Percentiles rank a stretch among this genome's conserved stretches.
These are phyloP conservation scores for Auricularia sp. DNA, from an alignment of 768 basidiomycete genomes.

Conservation along the genomic window DNA sequence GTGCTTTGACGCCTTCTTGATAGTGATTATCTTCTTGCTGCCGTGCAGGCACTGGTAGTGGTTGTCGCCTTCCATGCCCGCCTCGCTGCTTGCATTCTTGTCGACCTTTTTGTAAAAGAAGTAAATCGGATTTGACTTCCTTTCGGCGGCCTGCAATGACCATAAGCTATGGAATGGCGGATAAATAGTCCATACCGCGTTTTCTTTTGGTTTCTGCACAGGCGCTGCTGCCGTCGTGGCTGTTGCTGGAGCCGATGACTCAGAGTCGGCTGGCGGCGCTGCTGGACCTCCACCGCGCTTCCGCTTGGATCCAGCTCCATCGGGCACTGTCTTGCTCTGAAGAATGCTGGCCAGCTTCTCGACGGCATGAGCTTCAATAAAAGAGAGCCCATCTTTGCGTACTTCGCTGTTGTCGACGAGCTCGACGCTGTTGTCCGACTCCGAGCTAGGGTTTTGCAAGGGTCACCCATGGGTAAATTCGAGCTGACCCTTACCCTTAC, in stretches of 20 bases:
- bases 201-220: neutral
- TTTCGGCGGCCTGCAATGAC: neutral
- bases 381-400: neutral
- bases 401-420: neutral
- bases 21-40: slow-evolving; percentile 9
- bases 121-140: slow-evolving; percentile 11
- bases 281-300: too few species aligned
- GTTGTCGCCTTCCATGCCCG: slow-evolving; percentile 11
- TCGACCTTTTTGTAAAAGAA: slow-evolving; percentile 12
- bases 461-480: too few species aligned
- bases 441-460: too few species aligned
- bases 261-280: too few species aligned
- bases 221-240: neutral
- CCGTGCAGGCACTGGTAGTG: slow-evolving; percentile 16
- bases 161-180: neutral
- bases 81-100: slow-evolving; percentile 5
- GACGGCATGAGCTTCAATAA: neutral
- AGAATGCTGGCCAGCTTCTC: too few species aligned
- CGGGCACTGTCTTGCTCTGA: too few species aligned
- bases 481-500: too few species aligned
- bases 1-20: slow-evolving; percentile 6
- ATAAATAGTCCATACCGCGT: neutral
- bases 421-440: neutral
- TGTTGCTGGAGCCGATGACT: too few species aligned
- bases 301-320: too few species aligned